Percentiles rank a stretch among this genome's conserved stretches.
These are phyloP conservation scores for Diaporthe helianthi DNA, from an alignment of 2,329 filamentous ascomycete genomes.

Conservation along the genomic window DNA sequence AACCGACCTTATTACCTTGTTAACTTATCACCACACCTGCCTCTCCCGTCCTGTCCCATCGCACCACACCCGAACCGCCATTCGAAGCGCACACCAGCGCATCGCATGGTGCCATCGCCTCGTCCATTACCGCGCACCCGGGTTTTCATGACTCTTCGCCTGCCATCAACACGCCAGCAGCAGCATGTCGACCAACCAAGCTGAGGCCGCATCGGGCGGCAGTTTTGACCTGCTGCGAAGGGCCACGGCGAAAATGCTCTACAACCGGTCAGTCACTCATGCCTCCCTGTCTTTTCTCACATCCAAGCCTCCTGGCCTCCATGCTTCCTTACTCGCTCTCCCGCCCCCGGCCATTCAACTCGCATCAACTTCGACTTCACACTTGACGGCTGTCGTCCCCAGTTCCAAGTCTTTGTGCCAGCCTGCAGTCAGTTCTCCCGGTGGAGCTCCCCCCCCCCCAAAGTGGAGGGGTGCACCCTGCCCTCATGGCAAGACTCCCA, in stretches of 20 bases:
- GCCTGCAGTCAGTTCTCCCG: constrained; percentile 9
- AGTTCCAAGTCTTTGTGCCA: constrained; percentile 25
- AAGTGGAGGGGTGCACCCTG: constrained; percentile 26
- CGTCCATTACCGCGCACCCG: neutral
- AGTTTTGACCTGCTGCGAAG: constrained; percentile 64
- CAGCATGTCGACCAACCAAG: constrained; percentile 56
- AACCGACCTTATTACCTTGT: neutral
- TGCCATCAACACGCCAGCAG: constrained; percentile 8
- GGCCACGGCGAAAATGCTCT: constrained; percentile 69
- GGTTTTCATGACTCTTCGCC: constrained; percentile 26
- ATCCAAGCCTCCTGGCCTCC: too few relatives aligned
- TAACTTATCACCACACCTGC: neutral
- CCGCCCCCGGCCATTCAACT: neutral
- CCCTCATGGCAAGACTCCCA: constrained; percentile 9
- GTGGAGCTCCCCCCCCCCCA: constrained; percentile 1
- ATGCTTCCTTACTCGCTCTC: constrained; percentile 37
- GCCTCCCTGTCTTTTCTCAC: neutral
- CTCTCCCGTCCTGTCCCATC: constrained; percentile 10
- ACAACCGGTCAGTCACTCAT: constrained; percentile 57
- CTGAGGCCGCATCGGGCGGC: constrained; percentile 49
- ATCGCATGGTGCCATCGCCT: constrained; percentile 23
- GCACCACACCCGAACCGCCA: neutral
- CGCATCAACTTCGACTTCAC: neutral
- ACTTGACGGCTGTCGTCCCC: neutral
- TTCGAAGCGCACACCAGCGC: neutral